Percentiles rank a stretch among this genome's conserved stretches.
phyloP scores from a whole-genome alignment of 768 basidiomycete genomes.

The Mycena haematopus region DNA sequence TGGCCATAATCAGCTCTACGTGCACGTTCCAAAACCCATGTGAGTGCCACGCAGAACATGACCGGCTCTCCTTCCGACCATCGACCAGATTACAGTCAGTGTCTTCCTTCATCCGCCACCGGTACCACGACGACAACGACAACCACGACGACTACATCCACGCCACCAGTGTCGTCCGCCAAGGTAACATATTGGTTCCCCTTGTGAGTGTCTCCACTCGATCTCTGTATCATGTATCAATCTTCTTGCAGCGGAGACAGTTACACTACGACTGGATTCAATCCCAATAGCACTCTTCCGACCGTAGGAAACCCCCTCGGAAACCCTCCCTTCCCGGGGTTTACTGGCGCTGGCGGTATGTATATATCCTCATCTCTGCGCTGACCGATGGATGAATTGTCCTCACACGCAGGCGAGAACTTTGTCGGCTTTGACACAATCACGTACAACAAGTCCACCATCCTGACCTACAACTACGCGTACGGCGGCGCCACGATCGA shows the following conservation, averaged over 20 bases:
- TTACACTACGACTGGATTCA: constrained; percentile 45
- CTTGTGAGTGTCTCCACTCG: constrained; percentile 11
- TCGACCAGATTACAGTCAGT: constrained; percentile 47
- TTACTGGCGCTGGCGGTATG: constrained; percentile 35
- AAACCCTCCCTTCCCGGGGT: constrained; percentile 46
- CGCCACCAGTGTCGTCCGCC: constrained; percentile 39
- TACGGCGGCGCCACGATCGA: constrained; percentile 73
- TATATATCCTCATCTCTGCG: constrained; percentile 42
- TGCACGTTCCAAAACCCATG: constrained; percentile 5
- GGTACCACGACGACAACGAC: constrained; percentile 22
- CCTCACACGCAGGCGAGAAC: constrained; percentile 57
- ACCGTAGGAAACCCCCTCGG: constrained; percentile 42
- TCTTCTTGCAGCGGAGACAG: constrained; percentile 40
- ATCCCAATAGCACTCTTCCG: constrained; percentile 34
- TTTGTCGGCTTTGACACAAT: constrained; percentile 64
- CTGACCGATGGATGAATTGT: no score
- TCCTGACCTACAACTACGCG: constrained; percentile 71
- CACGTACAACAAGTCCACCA: constrained; percentile 56
- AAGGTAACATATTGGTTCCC: constrained; percentile 25
- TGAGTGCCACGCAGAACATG: neutral
- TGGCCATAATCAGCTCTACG: neutral
- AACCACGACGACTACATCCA: constrained; percentile 2
- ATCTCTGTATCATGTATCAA: no score
- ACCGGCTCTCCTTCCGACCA: neutral
- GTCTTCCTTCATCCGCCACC: constrained; percentile 33